Base-by-base conservation (phyloP, 768 basidiomycete species). In the Boletellus emodensis region DNA sequence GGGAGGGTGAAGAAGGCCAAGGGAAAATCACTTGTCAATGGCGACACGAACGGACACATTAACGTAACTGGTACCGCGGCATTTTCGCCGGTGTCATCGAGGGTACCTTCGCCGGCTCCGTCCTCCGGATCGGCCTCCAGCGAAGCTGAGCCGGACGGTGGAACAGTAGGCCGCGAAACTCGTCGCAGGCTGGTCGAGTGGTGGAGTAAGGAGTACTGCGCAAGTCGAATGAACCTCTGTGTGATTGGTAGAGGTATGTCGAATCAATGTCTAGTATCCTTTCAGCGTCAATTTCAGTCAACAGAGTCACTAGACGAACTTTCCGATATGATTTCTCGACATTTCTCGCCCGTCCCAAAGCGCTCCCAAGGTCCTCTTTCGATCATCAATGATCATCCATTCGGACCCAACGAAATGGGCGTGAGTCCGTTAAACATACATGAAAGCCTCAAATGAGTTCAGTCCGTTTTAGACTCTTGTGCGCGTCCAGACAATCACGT, bases 401-500 rank as follows among this genome's bases (percentile, higher is more conserved):
- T 87, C 58, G 90, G 90, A 1, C 72, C 76, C 2, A 71, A 82
- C 37, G 80, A 91, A 65, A 81, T 76, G 67, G 84, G 84, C 34
- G 89, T 89, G 70, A 60, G 84, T 78, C 22, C n/a, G 15, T 26
- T 20, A 32, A 33, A 45, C 44, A 17, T 20, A 24, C 15, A 51
- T 53, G 51, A 58, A 14, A 22, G 20, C 8, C 42, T 43, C 20
- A 46, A 40, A 52, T 61, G 6, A 53, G 13, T 39, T 40, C 53
- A 38, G 46, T 56, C 40, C 65, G 10, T 64, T 61, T 44, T 54
- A 90, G 82, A 87, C 87, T 3, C 75, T 92, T 52, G 85, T 96
- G 9, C 87, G 82, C 43, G 80, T 86, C n/a, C 86, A 93, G 68
- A 94, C 92, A 0, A 80, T 97, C 57, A 91, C 90, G 84, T 79